Evolutionary conservation across 768 basidiomycete species (phyloP).

Genomic region (Mycena leptocephala): DNA sequence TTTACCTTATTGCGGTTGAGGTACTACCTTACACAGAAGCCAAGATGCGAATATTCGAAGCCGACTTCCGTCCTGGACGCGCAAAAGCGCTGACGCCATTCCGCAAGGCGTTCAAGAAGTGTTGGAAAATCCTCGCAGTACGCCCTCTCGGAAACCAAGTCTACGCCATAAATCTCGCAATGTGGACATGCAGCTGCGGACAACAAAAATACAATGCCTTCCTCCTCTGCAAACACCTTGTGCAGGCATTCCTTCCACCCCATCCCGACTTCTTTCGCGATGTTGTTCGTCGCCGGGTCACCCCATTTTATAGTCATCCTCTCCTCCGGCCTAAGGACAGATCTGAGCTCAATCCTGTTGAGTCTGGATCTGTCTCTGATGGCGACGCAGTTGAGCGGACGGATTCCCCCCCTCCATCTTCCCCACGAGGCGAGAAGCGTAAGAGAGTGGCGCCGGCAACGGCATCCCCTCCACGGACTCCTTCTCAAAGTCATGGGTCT

Average conservation of each 20-base stretch:
- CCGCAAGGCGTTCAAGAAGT: conserved; percentile 44
- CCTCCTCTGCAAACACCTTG: conserved; percentile 42
- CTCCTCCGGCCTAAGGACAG: not conserved
- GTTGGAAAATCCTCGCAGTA: conserved; percentile 34
- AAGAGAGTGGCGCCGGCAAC: too few relatives aligned
- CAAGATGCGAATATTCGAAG: conserved; percentile 32
- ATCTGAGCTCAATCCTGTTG: not conserved
- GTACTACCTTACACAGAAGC: conserved; percentile 30
- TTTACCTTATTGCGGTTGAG: conserved; percentile 44
- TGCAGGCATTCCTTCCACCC: conserved; percentile 35
- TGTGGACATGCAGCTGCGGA: conserved; percentile 39
- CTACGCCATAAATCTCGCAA: not conserved
- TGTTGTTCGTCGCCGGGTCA: conserved; percentile 27
- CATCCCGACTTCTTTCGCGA: too few relatives aligned
- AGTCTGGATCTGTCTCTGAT: conserved; percentile 27
- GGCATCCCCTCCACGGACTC: too few relatives aligned
- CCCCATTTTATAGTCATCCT: conserved; percentile 35
- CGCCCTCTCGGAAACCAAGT: not conserved
- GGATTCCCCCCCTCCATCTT: too few relatives aligned
- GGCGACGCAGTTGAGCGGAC: conserved; percentile 9
- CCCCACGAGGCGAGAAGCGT: too few relatives aligned
- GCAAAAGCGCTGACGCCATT: conserved; percentile 41
- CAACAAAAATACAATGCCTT: conserved; percentile 35
- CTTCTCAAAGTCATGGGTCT: too few relatives aligned
- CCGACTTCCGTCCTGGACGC: conserved; percentile 37